phyloP scores from a whole-genome alignment of 345 rosid species.

The Brassica nigra region DNA sequence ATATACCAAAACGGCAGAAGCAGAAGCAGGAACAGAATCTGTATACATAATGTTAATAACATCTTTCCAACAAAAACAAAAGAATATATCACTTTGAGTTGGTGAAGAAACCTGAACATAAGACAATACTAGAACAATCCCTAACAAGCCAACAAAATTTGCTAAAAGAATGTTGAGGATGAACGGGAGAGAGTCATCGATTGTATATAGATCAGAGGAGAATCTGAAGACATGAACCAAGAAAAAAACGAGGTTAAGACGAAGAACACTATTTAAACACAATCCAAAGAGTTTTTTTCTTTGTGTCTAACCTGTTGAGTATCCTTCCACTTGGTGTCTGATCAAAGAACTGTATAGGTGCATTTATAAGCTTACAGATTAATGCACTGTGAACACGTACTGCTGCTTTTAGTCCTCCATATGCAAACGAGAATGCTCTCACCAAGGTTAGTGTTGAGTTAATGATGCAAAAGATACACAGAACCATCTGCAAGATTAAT shows the following conservation, averaged over 20 bases:
- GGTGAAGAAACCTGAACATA: slow-evolving; percentile 73
- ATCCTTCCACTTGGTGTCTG: slow-evolving; percentile 96
- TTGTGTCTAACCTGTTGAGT: slow-evolving; percentile 74
- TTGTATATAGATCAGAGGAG: slow-evolving; percentile 89
- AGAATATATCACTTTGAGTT: not conserved
- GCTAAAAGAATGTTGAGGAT: slow-evolving; percentile 93
- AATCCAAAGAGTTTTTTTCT: not conserved
- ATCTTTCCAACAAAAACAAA: not conserved
- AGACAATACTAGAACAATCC: slow-evolving; percentile 76
- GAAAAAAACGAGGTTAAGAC: not conserved
- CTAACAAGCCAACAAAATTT: slow-evolving; percentile 83
- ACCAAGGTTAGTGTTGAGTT: slow-evolving; percentile 75
- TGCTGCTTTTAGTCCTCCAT: slow-evolving; percentile 86
- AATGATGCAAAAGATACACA: slow-evolving; percentile 69
- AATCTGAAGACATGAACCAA: slow-evolving; percentile 50
- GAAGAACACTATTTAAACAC: slow-evolving; percentile 18
- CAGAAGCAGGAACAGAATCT: slow-evolving; percentile 81
- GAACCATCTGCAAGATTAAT: slow-evolving; percentile 57
- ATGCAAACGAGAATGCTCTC: slow-evolving; percentile 96
- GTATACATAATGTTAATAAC: slow-evolving; percentile 30
- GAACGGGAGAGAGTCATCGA: slow-evolving; percentile 97
- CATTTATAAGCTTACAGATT: slow-evolving; percentile 68
- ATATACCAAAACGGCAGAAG: slow-evolving; percentile 87
- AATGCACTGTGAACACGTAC: slow-evolving; percentile 65
- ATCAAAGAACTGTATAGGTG: slow-evolving; percentile 84